Evolutionary conservation across 805 yeast genomes (phyloP).

Genomic region (Kluyveromyces wickerhamii): DNA sequence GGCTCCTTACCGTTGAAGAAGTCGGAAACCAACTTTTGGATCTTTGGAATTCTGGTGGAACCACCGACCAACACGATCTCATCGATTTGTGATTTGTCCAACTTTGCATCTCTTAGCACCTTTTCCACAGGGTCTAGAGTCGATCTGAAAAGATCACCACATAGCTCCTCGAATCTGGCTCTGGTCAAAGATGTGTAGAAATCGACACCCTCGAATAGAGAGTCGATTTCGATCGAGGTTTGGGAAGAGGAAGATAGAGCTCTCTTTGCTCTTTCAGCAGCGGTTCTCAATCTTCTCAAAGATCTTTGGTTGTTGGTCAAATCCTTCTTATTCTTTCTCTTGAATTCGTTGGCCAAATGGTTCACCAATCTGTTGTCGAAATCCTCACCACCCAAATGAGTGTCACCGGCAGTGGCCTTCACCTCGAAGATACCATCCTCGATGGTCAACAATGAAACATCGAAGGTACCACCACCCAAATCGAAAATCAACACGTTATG

Average conservation of each 20-base stretch:
- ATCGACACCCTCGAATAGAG: constrained; percentile 90
- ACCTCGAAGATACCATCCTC: constrained; percentile 96
- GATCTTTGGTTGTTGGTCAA: constrained; percentile 87
- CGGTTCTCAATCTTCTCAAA: constrained; percentile 93
- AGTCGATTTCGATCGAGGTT: constrained; percentile 91
- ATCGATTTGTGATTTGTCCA: constrained; percentile 82
- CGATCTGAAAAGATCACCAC: constrained; percentile 89
- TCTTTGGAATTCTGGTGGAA: constrained; percentile 96
- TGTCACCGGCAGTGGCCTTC: constrained; percentile 68
- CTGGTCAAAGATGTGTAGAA: constrained; percentile 94
- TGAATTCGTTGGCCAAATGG: constrained; percentile 86
- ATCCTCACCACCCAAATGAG: constrained; percentile 97
- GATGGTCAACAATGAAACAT: constrained; percentile 84
- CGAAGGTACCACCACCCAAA: constrained; percentile 97
- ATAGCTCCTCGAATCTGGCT: constrained; percentile 95
- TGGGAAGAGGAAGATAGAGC: constrained; percentile 94
- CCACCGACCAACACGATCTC: constrained; percentile 97
- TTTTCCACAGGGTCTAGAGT: constrained; percentile 93
- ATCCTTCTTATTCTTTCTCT: constrained; percentile 94
- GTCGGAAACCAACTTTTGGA: constrained; percentile 91
- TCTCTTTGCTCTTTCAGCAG: constrained; percentile 98
- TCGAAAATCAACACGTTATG: constrained; percentile 87
- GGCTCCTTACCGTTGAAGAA: constrained; percentile 97
- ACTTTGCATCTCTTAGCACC: constrained; percentile 83
- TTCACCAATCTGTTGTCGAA: constrained; percentile 90